These are phyloP conservation scores for Aspergillus sp. DNA, from an alignment of 2,329 filamentous ascomycete genomes.

Conservation along the genomic window DNA sequence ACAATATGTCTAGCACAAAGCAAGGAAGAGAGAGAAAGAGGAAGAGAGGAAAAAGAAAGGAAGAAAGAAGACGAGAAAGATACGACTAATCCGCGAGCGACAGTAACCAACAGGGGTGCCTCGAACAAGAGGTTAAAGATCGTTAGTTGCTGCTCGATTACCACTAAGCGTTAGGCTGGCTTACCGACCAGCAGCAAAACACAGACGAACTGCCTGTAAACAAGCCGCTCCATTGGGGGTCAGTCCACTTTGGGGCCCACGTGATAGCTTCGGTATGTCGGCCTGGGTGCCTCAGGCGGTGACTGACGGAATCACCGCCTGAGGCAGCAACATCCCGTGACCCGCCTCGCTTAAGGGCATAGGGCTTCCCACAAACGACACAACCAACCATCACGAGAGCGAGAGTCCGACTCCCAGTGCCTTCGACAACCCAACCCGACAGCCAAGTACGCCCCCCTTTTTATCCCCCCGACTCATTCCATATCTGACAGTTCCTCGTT, in stretches of 20 bases:
- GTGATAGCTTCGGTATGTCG: slow-evolving; percentile 1
- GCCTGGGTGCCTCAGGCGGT: slow-evolving; percentile 4
- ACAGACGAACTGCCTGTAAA: neutral
- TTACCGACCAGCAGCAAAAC: neutral
- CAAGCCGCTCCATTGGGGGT: too few relatives aligned
- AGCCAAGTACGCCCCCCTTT: slow-evolving; percentile 33
- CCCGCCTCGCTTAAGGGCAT: slow-evolving; percentile 35
- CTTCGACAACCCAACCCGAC: slow-evolving; percentile 37
- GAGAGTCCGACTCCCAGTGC: slow-evolving; percentile 25
- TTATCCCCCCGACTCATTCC: slow-evolving; percentile 11
- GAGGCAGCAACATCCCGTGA: slow-evolving; percentile 19
- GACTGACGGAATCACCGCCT: too few relatives aligned
- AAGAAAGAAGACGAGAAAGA: slow-evolving; percentile 8
- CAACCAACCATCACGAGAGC: slow-evolving; percentile 28
- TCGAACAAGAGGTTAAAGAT: neutral
- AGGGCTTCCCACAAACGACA: slow-evolving; percentile 36
- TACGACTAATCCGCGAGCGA: neutral
- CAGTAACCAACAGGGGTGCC: too few relatives aligned
- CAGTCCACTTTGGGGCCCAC: neutral
- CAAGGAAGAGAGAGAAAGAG: neutral
- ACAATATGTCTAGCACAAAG: neutral
- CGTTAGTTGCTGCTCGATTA: too few relatives aligned
- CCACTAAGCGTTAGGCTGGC: too few relatives aligned
- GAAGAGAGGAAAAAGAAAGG: slow-evolving; percentile 5
- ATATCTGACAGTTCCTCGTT: slow-evolving; percentile 23